Evolutionary conservation across 2,329 filamentous ascomycete species (phyloP), one percentile per base, ranked within the genome.

Genomic region (Sporothrix euskadiensis): DNA sequence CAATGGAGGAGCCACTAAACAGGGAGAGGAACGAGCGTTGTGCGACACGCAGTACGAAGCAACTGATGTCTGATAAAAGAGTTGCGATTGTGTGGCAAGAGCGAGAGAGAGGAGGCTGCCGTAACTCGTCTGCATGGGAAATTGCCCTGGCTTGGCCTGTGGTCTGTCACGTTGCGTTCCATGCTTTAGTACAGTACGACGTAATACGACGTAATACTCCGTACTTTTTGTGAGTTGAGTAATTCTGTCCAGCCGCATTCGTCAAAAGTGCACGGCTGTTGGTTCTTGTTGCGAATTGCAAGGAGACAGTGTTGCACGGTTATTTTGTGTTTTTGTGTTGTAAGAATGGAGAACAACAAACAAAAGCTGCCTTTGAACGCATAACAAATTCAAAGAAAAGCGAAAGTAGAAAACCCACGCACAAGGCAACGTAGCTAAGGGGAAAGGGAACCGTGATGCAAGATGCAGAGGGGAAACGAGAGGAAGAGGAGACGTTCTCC

Each of bases 341-440:
- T 9, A 12, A 22, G 26, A 26, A 35, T 19, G 56, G 56, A 35
- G 57, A 26, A 57, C 54, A 57, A 19, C 30, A 57, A 52, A 32
- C 41, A 35, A 52, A 30, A 66, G 10, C 14, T 49, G 9, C 41
- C 9, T 44, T 44, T 14, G 19, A n/a, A 54, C 16, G 52, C 22
- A 56, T 30, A 56, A 56, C 41, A 32, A 35, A 44, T 22, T 26
- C 59, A 68, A 3, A 52, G 14, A 39, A 68, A 68, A 49, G 41
- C 61, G 41, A 66, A 19, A 52, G 26, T 8, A 10, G 5, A 56
- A 54, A 35, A 69, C 30, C 66, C 47, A 54, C 30, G 32, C 26
- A 69, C 30, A 56, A 56, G 66, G 47, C 47, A 69, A 69, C 66
- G 66, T 54, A 47, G 49, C 47, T 39, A 54, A 69, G 66, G 63